Percentiles rank a stretch among this genome's conserved stretches.
Conservation (phyloP, 2,329 filamentous ascomycete species). For the Incumbomyces lentus region DNA sequence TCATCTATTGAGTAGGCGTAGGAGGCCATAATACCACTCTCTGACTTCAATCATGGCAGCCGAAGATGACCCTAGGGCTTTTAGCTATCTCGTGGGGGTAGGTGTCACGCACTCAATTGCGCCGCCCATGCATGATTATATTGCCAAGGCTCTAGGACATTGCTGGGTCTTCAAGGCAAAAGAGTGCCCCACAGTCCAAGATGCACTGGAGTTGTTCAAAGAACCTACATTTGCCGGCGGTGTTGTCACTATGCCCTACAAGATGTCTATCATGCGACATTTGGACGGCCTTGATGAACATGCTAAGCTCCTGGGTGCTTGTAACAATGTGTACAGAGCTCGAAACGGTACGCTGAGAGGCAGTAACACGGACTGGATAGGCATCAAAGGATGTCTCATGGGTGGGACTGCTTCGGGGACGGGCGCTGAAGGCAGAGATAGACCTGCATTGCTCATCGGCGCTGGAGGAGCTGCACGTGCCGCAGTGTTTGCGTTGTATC, state of each 20-base stretch:
- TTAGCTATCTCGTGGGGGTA: constrained; percentile 30
- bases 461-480: constrained; percentile 35
- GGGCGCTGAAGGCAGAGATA: constrained; percentile 13
- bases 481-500: constrained; percentile 28
- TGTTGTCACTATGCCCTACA: constrained; percentile 37
- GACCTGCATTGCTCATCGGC: constrained; percentile 30
- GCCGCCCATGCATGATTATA: constrained; percentile 31
- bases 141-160: constrained; percentile 26
- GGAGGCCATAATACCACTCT: too few relatives aligned
- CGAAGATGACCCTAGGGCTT: constrained; percentile 5
- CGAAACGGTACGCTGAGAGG: constrained; percentile 24
- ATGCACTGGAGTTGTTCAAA: constrained; percentile 24
- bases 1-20: too few relatives aligned
- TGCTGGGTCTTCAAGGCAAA: constrained; percentile 29
- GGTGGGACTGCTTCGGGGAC: not conserved
- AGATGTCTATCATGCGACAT: constrained; percentile 23
- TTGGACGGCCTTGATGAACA: constrained; percentile 31
- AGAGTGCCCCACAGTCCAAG: constrained; percentile 26
- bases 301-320: constrained; percentile 28
- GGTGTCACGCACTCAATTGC: constrained; percentile 34
- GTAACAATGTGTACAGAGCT: constrained; percentile 16
- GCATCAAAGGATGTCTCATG: constrained; percentile 30
- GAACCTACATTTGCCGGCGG: constrained; percentile 24
- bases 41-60: too few relatives aligned
- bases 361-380: constrained; percentile 37